Percentiles rank a stretch among this genome's conserved stretches.
These are phyloP conservation scores for Myxozyma udenii DNA, from an alignment of 805 yeast species.

Conservation along the genomic window DNA sequence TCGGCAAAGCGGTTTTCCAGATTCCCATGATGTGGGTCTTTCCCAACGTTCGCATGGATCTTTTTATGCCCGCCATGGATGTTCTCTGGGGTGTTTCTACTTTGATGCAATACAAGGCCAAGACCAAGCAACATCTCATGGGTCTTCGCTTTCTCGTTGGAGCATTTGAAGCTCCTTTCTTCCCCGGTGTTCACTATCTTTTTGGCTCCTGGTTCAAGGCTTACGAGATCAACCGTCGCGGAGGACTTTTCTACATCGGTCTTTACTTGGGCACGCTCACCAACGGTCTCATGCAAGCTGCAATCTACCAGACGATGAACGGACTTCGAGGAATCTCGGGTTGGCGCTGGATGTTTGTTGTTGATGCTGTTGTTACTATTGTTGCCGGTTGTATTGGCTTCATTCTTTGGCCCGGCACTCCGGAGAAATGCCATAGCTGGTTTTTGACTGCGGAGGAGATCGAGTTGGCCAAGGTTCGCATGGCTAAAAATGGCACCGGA, in stretches of 20 bases:
- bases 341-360: conserved; percentile 73
- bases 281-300: conserved; percentile 60
- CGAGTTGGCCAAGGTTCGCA: conserved; percentile 48
- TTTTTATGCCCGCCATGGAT: conserved; percentile 55
- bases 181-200: conserved; percentile 49
- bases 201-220: conserved; percentile 59
- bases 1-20: conserved; percentile 60
- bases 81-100: conserved; percentile 68
- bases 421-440: conserved; percentile 52
- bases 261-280: conserved; percentile 62
- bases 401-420: conserved; percentile 64
- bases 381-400: conserved; percentile 57
- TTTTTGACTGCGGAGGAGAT: conserved; percentile 58
- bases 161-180: conserved; percentile 61
- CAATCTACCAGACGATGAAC: conserved; percentile 47
- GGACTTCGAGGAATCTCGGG: conserved; percentile 56
- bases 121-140: conserved; percentile 51
- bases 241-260: conserved; percentile 60
- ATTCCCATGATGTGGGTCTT: conserved; percentile 59
- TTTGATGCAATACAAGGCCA: conserved; percentile 51
- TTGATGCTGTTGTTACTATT: conserved; percentile 60
- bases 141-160: conserved; percentile 67
- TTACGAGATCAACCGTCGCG: conserved; percentile 58
- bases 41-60: conserved; percentile 55
- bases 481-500: conserved; percentile 40